A percentile compares a stretch with the other conserved stretches of the same genome.
These are phyloP conservation scores for Nematocida displodere DNA, from an alignment of 371 early-diverging fungal species.

Conservation along the genomic window DNA sequence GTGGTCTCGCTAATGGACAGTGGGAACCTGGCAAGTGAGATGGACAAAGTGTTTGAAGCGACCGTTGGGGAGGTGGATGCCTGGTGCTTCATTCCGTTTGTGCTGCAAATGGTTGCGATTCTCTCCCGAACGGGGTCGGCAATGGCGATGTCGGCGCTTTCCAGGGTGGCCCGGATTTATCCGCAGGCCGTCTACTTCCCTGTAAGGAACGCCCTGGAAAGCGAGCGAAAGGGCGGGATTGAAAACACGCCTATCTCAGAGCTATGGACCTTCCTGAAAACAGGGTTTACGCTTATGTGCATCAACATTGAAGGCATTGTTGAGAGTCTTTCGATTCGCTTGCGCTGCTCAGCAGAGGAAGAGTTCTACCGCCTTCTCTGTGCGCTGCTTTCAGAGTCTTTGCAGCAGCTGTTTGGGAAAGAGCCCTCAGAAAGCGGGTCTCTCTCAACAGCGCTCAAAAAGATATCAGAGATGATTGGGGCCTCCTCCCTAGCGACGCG, in stretches of 20 bases:
- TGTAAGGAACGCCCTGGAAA: conserved; percentile 43
- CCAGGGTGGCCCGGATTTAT: conserved; percentile 12
- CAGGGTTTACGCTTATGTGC: conserved; percentile 51
- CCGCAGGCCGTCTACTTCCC: conserved; percentile 53
- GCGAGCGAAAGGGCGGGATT: conserved; percentile 28
- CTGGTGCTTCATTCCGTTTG: conserved; percentile 55
- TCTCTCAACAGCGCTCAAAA: conserved; percentile 22
- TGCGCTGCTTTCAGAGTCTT: conserved; percentile 38
- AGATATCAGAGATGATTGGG: conserved; percentile 50
- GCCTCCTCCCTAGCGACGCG: conserved; percentile 27
- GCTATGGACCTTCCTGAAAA: conserved; percentile 45
- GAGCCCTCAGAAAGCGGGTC: conserved; percentile 35
- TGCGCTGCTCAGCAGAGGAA: conserved; percentile 37
- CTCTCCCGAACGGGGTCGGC: conserved; percentile 32
- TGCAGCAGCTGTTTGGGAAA: conserved; percentile 52
- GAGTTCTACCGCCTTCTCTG: conserved; percentile 39
- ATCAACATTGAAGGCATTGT: conserved; percentile 47
- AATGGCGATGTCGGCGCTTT: conserved; percentile 9
- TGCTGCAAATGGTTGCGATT: conserved; percentile 53
- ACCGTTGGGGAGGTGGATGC: conserved; percentile 34
- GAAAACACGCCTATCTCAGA: conserved; percentile 28
- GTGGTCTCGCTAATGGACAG: conserved; percentile 44
- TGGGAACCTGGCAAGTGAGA: conserved; percentile 3
- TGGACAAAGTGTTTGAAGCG: conserved; percentile 43
- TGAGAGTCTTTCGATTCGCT: conserved; percentile 23